Base-by-base conservation (phyloP, 2,329 filamentous ascomycete species). In the Diaporthe longicolla region DNA sequence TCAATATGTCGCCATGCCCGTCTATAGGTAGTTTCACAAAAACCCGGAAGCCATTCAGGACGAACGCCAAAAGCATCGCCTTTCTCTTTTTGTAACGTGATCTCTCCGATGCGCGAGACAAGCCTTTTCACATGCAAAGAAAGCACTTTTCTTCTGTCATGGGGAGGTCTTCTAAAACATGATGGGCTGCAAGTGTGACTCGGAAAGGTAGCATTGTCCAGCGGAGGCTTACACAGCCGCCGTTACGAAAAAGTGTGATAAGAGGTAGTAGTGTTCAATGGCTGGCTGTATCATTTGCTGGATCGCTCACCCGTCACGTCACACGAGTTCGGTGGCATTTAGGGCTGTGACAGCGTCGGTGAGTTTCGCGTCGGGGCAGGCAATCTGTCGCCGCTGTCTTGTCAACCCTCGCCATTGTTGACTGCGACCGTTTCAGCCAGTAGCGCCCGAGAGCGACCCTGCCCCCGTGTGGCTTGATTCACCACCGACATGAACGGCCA, bases 1-100 rank as follows among this genome's bases (percentile, higher is more conserved):
- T 40, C 63, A 40, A 68, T 54, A 54, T 68, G 63, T 66, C 48
- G 48, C 48, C 48, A 54, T 68, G 63, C 63, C 32, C 32, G 63
- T 48, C 48, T 26, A 66, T 52, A 54, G 63, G 63, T 48, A 40
- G 32, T 68, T 68, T 68, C 63, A 65, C 26, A 63, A 63, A 32
- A 50, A 40, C 48, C 45, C 45, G n/a, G 32, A 68, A 54, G 35
- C 21, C 24, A 17, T 40, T 68, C 63, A 68, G n/a, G 63, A 68
- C n/a, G 63, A 52, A 66, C 45, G 11, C 48, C 24, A 26, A 68
- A 32, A 61, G 37, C 48, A 68, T 68, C 63, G 63, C 48, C 63
- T 2, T 45, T 63, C 15, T 54, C 21, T 50, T 21, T 13, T 54
- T 52, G 45, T 54, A 48, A 68, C 63, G 19, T 32, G 21, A 37